A percentile compares a stretch with the other conserved stretches of the same genome.
Evolutionary conservation across 768 basidiomycete genomes (phyloP).

Genomic region (Mycena galericulata): DNA sequence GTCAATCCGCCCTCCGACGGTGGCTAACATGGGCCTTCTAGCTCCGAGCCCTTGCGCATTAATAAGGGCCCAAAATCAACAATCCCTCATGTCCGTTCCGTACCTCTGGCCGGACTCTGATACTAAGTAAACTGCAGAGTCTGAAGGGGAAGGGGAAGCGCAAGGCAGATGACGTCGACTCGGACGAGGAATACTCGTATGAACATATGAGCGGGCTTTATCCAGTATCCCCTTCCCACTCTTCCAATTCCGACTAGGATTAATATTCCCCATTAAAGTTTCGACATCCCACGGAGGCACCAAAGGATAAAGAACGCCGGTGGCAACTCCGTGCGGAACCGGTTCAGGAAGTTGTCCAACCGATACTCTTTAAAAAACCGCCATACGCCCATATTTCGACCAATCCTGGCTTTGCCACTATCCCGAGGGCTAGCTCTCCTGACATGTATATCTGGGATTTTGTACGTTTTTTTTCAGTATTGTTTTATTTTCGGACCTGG

Average conservation of each 20-base stretch:
- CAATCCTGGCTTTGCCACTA: background rate
- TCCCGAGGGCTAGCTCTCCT: background rate
- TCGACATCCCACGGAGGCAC: background rate
- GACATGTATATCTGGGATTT: conserved; percentile 15
- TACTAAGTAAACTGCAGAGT: background rate
- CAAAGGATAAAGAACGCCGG: background rate
- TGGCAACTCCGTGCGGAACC: background rate
- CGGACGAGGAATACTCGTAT: conserved; percentile 19
- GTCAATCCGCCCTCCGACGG: too few species aligned
- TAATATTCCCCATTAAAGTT: background rate
- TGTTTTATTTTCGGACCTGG: background rate
- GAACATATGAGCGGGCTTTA: background rate
- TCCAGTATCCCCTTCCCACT: background rate
- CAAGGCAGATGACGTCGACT: conserved; percentile 1
- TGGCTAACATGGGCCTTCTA: too few species aligned
- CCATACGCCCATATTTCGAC: conserved; percentile 13
- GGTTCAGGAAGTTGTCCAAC: background rate
- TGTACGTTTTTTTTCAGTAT: conserved; percentile 2
- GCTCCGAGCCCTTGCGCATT: too few species aligned
- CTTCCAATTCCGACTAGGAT: background rate
- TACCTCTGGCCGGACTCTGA: background rate
- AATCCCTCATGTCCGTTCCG: background rate
- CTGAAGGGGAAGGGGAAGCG: too few species aligned
- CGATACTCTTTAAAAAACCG: conserved; percentile 1
- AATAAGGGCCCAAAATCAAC: conserved; percentile 4